These are phyloP conservation scores for Chalaropsis ovoidea DNA, from an alignment of 2,329 filamentous ascomycete species.

Conservation along the genomic window DNA sequence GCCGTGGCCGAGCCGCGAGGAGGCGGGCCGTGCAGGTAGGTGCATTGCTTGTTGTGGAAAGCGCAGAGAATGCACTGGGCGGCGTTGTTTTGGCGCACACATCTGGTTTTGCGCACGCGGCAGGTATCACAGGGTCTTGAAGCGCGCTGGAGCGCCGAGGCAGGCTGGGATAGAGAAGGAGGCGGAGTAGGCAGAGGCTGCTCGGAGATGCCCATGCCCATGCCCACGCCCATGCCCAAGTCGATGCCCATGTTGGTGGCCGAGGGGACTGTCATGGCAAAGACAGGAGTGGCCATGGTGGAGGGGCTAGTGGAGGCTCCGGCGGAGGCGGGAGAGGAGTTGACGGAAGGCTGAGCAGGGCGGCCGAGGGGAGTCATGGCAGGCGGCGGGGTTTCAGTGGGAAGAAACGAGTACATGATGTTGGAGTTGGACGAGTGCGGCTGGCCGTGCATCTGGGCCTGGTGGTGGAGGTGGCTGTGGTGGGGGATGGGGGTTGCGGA, in stretches of 20 bases:
- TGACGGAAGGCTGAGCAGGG: background rate
- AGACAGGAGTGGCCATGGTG: background rate
- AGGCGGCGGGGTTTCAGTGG: conserved; percentile 8
- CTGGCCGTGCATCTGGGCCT: conserved; percentile 11
- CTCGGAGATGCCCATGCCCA: conserved; percentile 11
- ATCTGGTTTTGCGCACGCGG: conserved; percentile 54
- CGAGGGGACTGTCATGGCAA: background rate
- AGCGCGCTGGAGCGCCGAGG: conserved; percentile 19
- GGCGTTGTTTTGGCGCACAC: conserved; percentile 51
- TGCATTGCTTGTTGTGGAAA: conserved; percentile 58
- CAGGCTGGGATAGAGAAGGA: conserved; percentile 12
- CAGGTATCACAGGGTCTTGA: conserved; percentile 53
- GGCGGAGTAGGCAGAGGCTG: conserved; percentile 10
- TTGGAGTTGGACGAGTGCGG: conserved; percentile 12
- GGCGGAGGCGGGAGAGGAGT: background rate
- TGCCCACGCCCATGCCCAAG: conserved; percentile 18
- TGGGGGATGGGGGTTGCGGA: background rate
- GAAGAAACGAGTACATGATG: conserved; percentile 23
- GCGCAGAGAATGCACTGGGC: conserved; percentile 53
- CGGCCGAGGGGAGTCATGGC: background rate
- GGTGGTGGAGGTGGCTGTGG: conserved; percentile 5
- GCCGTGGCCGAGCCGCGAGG: conserved; percentile 30
- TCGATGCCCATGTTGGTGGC: conserved; percentile 13
- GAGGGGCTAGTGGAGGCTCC: conserved; percentile 4
- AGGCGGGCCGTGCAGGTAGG: conserved; percentile 43